Evolutionary conservation across 331 rosid genomes (phyloP).

Genomic region (Quercus tomentella): DNA sequence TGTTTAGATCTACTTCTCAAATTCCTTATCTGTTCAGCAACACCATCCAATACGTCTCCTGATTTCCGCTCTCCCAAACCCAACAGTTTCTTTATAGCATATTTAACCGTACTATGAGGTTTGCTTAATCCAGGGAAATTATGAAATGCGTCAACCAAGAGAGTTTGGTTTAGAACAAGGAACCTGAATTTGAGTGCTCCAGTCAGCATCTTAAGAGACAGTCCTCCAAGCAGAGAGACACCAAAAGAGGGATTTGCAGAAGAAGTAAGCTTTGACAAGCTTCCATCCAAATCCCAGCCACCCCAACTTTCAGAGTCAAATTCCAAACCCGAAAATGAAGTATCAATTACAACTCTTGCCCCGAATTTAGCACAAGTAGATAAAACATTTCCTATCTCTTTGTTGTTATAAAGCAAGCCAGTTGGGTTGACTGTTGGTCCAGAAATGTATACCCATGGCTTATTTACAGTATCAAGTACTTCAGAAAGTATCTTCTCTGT

Average conservation of each 20-base stretch:
- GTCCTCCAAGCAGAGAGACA: conserved; percentile 84
- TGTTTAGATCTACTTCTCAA: conserved; percentile 59
- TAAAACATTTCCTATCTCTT: conserved; percentile 64
- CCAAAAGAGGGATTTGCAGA: conserved; percentile 54
- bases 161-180: conserved; percentile 62
- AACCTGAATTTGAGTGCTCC: conserved; percentile 79
- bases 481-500: conserved; percentile 52
- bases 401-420: conserved; percentile 72
- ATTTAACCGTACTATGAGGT: conserved; percentile 85
- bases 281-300: conserved; percentile 73
- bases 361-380: conserved; percentile 70
- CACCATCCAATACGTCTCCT: conserved; percentile 59
- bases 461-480: conserved; percentile 52
- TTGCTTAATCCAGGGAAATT: conserved; percentile 79
- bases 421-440: conserved; percentile 96
- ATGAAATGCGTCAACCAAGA: conserved; percentile 54
- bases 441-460: conserved; percentile 90
- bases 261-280: conserved; percentile 51
- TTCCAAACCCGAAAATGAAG: conserved; percentile 92
- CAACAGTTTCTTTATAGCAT: conserved; percentile 81
- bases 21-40: conserved; percentile 40
- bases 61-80: conserved; percentile 60
- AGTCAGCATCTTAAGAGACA: conserved; percentile 72
- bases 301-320: conserved; percentile 70
- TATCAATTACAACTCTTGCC: conserved; percentile 88